Evolutionary conservation across 1,284 basidiomycete genomes (phyloP).

Genomic region (Leccinum solheimii): DNA sequence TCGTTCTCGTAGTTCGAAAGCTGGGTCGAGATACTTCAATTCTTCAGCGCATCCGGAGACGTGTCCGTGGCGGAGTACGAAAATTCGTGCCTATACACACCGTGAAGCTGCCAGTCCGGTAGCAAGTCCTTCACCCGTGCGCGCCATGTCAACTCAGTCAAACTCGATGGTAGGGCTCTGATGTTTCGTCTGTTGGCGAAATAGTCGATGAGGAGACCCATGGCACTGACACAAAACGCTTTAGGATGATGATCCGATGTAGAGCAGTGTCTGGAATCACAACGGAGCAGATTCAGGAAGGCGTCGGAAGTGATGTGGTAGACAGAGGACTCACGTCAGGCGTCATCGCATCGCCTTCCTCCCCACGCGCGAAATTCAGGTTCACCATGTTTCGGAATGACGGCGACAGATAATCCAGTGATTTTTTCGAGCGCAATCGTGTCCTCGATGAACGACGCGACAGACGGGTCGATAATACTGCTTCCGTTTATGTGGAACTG

Average conservation of each 20-base stretch:
- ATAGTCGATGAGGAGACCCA: not conserved
- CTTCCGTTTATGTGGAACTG: not conserved
- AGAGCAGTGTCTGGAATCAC: not conserved
- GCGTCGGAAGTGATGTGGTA: not conserved
- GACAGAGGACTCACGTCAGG: not conserved
- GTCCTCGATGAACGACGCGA: not conserved
- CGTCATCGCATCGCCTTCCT: not conserved
- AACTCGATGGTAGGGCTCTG: not conserved
- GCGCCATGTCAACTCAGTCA: not conserved
- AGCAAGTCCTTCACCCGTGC: not conserved
- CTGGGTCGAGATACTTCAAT: not conserved
- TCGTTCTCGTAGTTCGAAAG: not conserved
- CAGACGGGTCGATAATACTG: not conserved
- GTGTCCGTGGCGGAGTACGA: not conserved
- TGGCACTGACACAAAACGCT: not conserved
- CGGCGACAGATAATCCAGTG: not conserved
- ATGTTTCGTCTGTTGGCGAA: not conserved
- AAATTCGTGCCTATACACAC: not conserved
- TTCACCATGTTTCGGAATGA: not conserved
- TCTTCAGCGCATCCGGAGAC: not conserved
- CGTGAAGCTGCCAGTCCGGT: not conserved
- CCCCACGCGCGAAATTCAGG: not conserved
- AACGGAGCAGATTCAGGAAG: not conserved
- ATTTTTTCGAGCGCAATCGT: not conserved
- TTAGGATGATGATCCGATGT: not conserved